Evolutionary conservation across 768 basidiomycete species (phyloP).

Genomic region (button mushroom (Agaricus bisporus)): DNA sequence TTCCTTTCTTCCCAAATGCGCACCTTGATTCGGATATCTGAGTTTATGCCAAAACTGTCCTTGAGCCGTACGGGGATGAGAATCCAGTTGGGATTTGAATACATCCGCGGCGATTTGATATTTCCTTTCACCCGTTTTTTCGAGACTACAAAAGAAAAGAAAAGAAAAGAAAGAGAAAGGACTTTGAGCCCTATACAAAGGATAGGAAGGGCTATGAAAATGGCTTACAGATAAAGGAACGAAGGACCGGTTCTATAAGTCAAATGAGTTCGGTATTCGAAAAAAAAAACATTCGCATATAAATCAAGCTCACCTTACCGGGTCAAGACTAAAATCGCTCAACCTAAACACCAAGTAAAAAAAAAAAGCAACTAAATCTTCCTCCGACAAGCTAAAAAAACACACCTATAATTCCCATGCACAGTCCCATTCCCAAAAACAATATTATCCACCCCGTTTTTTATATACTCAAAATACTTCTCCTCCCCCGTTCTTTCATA

Average conservation of each 20-base stretch:
- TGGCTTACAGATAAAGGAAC: constrained; percentile 30
- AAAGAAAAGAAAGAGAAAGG: not conserved
- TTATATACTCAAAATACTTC: constrained; percentile 36
- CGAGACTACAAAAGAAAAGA: constrained; percentile 20
- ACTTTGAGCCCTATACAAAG: no score
- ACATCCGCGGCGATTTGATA: constrained; percentile 36
- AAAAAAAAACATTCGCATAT: no score
- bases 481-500: constrained; percentile 34
- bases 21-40: constrained; percentile 37
- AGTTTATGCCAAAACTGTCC: constrained; percentile 45
- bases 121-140: constrained; percentile 27
- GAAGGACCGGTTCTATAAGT: constrained; percentile 30
- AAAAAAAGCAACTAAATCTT: no score
- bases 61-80: constrained; percentile 36
- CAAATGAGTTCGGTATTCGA: no score
- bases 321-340: constrained; percentile 28
- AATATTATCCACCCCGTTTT: constrained; percentile 30
- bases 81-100: constrained; percentile 32
- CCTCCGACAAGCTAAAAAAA: not conserved
- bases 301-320: constrained; percentile 25
- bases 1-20: not conserved
- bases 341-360: constrained; percentile 16
- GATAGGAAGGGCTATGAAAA: no score
- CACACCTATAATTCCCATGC: constrained; percentile 32
- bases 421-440: constrained; percentile 33